phyloP scores from a whole-genome alignment of 305 asterid genomes.

The Petunia hybrid region DNA sequence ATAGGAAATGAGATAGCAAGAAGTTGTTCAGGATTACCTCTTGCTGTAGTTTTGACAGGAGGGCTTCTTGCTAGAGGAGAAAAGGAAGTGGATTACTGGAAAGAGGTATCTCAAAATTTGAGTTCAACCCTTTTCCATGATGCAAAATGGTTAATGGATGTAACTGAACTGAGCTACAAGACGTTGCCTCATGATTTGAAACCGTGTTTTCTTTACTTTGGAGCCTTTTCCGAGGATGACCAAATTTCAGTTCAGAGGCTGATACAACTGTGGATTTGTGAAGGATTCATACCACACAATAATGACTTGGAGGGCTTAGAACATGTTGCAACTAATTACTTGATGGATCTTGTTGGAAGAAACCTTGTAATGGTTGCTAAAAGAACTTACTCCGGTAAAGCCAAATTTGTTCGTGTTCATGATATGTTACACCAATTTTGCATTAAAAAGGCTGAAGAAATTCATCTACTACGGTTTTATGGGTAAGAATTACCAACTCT shows the following conservation, averaged over 20 bases:
- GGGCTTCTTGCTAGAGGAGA: constrained; percentile 35
- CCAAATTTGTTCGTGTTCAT: neutral
- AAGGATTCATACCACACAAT: neutral
- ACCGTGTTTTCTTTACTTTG: constrained; percentile 39
- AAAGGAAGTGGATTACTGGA: constrained; percentile 34
- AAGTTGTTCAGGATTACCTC: constrained; percentile 46
- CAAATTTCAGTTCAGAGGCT: neutral
- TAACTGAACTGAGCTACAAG: constrained; percentile 37
- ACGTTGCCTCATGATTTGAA: constrained; percentile 37
- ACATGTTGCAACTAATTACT: neutral
- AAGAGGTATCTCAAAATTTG: constrained; percentile 29
- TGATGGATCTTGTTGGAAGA: neutral
- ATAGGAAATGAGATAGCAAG: constrained; percentile 38
- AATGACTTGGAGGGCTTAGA: neutral
- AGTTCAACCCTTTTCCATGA: constrained; percentile 7
- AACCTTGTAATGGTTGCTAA: neutral
- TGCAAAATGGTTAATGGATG: neutral
- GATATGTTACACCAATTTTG: constrained; percentile 15
- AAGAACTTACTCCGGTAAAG: neutral
- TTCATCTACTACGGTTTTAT: neutral
- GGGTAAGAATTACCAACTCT: neutral
- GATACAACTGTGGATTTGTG: neutral
- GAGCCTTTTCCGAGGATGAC: constrained; percentile 34
- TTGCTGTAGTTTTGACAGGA: constrained; percentile 39
- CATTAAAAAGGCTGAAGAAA: neutral